These are phyloP conservation scores for Komagataella phaffii DNA, from an alignment of 805 yeast species.

Conservation along the genomic window DNA sequence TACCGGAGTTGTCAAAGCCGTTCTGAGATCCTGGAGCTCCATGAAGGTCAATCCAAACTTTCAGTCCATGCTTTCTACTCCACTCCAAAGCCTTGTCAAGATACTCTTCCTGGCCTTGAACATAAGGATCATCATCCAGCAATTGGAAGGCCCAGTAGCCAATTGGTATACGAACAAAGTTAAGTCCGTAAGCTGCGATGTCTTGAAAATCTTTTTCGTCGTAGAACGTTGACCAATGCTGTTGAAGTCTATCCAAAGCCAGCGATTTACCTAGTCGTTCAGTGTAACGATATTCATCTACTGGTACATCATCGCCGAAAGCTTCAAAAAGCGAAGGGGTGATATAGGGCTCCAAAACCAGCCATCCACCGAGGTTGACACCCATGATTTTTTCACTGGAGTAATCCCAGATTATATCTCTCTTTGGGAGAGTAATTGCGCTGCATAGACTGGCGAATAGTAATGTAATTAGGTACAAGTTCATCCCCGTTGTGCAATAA, in stretches of 20 bases:
- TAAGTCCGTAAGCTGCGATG: slow-evolving; percentile 41
- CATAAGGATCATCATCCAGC: slow-evolving; percentile 43
- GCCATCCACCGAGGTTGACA: slow-evolving; percentile 60
- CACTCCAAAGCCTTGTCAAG: slow-evolving; percentile 54
- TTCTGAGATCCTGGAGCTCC: slow-evolving; percentile 81
- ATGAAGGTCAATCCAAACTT: slow-evolving; percentile 67
- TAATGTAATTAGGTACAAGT: not conserved
- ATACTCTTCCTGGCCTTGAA: slow-evolving; percentile 51
- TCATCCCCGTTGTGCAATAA: not conserved
- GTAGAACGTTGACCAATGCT: slow-evolving; percentile 48
- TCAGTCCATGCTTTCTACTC: slow-evolving; percentile 45
- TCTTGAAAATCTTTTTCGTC: slow-evolving; percentile 42
- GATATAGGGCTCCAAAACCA: slow-evolving; percentile 57
- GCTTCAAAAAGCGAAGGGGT: slow-evolving; percentile 47
- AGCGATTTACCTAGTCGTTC: slow-evolving; percentile 30
- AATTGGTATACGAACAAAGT: slow-evolving; percentile 63
- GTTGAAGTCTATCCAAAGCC: slow-evolving; percentile 26
- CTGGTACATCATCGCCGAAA: slow-evolving; percentile 28
- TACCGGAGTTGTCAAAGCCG: slow-evolving; percentile 76
- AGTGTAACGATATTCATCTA: slow-evolving; percentile 49
- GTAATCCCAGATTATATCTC: slow-evolving; percentile 8
- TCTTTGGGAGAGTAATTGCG: not conserved
- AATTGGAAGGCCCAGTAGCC: slow-evolving; percentile 71
- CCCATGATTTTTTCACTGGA: slow-evolving; percentile 20
- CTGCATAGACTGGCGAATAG: not conserved